Evolutionary conservation across 1,284 basidiomycete species (phyloP).

Genomic region (Boletus hoseneyae): DNA sequence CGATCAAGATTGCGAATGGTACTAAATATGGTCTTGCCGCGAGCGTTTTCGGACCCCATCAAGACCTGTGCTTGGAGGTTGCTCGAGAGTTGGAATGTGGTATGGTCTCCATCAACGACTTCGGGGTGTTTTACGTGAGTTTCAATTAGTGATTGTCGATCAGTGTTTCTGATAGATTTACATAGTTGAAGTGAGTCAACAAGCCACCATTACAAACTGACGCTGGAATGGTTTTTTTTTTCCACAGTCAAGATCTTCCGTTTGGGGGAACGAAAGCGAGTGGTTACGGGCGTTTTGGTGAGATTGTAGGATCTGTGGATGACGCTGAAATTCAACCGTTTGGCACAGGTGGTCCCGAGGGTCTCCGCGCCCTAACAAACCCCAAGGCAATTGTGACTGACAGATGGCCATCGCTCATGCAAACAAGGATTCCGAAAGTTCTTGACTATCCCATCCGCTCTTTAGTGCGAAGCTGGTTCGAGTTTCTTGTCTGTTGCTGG

Average conservation of each 20-base stretch:
- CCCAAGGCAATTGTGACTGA: slow-evolving; percentile 87
- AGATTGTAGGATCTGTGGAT: slow-evolving; percentile 10
- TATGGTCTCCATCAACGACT: slow-evolving; percentile 97
- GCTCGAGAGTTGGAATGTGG: slow-evolving; percentile 83
- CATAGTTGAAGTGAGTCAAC: slow-evolving; percentile 57
- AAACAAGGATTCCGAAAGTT: slow-evolving; percentile 84
- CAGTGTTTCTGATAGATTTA: slow-evolving; percentile 12
- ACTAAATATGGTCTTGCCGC: slow-evolving; percentile 92
- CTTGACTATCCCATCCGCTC: slow-evolving; percentile 87
- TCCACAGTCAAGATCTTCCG: slow-evolving; percentile 86
- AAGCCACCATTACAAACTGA: slow-evolving; percentile 1
- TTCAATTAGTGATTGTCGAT: slow-evolving; percentile 2
- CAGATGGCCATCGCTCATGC: slow-evolving; percentile 75
- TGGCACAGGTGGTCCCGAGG: slow-evolving; percentile 80
- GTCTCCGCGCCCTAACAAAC: slow-evolving; percentile 81
- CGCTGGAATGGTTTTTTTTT: slow-evolving; percentile 14
- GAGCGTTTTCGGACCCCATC: slow-evolving; percentile 88
- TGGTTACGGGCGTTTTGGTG: slow-evolving; percentile 89
- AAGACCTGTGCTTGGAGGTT: slow-evolving; percentile 71
- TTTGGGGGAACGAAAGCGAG: slow-evolving; percentile 90
- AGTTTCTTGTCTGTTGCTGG: slow-evolving; percentile 24
- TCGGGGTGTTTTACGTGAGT: slow-evolving; percentile 87
- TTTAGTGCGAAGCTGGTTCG: slow-evolving; percentile 78
- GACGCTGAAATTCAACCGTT: slow-evolving; percentile 6
- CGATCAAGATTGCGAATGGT: slow-evolving; percentile 81